phyloP scores from a whole-genome alignment of 108 stramenopile species.

The Nitzschia palea region DNA sequence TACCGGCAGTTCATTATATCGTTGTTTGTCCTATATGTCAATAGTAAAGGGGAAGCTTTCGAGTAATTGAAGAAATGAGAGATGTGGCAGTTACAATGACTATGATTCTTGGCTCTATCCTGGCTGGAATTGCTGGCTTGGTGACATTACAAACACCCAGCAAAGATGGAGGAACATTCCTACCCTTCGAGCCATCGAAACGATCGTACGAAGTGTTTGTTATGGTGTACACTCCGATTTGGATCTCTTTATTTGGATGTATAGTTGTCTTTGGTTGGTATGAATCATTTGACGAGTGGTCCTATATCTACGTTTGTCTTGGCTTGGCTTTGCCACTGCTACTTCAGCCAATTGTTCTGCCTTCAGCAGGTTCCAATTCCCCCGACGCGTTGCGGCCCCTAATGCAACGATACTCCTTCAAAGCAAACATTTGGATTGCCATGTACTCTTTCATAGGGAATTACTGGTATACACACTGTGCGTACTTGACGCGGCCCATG shows the following conservation, averaged over 20 bases:
- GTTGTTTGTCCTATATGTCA: no score
- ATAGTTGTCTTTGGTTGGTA: constrained; percentile 83
- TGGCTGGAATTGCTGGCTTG: constrained; percentile 64
- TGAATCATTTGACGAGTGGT: constrained; percentile 75
- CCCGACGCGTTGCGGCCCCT: constrained; percentile 74
- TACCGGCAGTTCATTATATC: no score
- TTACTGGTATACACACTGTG: constrained; percentile 92
- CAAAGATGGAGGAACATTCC: constrained; percentile 7
- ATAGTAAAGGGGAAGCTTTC: no score
- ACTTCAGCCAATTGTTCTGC: constrained; percentile 81
- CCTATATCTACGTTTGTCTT: constrained; percentile 72
- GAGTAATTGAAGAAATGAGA: no score
- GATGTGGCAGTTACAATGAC: constrained; percentile 54
- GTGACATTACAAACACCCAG: constrained; percentile 51
- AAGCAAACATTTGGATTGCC: constrained; percentile 91
- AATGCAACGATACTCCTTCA: constrained; percentile 77
- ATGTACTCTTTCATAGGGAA: constrained; percentile 97
- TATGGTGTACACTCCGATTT: constrained; percentile 75
- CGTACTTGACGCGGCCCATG: constrained; percentile 1
- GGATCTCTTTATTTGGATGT: constrained; percentile 77
- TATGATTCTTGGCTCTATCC: constrained; percentile 66
- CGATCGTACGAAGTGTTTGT: constrained; percentile 79
- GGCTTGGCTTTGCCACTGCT: constrained; percentile 82
- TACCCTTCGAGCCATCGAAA: constrained; percentile 72
- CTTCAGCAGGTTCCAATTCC: constrained; percentile 54